Evolutionary conservation across 2,329 filamentous ascomycete genomes (phyloP).

Genomic region (Xylaria arbuscula): DNA sequence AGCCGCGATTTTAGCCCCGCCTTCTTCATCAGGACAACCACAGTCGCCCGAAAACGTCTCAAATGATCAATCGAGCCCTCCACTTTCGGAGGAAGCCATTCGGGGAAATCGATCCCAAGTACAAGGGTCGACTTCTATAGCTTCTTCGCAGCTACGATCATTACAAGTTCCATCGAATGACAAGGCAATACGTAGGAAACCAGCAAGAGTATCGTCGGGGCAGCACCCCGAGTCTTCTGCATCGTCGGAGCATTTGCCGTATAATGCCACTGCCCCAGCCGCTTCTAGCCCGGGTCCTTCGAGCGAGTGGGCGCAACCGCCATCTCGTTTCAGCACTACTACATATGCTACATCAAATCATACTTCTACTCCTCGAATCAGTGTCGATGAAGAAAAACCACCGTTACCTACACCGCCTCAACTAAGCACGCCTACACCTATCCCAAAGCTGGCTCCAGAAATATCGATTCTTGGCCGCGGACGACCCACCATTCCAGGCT

Average conservation of each 20-base stretch:
- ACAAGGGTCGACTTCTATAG: conserved; percentile 14
- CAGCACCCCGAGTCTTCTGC: conserved; percentile 50
- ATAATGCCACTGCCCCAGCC: conserved; percentile 49
- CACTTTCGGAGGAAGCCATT: conserved; percentile 49
- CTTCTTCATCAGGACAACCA: conserved; percentile 39
- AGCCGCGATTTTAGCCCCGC: conserved; percentile 44
- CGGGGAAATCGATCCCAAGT: conserved; percentile 31
- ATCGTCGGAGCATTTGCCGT: conserved; percentile 52
- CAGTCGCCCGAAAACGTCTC: conserved; percentile 28
- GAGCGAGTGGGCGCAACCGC: conserved; percentile 62
- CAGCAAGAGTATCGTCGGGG: conserved; percentile 46
- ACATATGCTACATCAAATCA: conserved; percentile 67
- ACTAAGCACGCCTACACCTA: conserved; percentile 45
- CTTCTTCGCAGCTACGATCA: conserved; percentile 38
- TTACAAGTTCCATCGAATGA: conserved; percentile 46
- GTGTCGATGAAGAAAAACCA: conserved; percentile 52
- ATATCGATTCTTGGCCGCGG: conserved; percentile 56
- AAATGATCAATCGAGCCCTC: conserved; percentile 41
- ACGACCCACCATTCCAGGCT: conserved; percentile 50
- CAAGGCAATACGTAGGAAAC: conserved; percentile 61
- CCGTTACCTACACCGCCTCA: conserved; percentile 54
- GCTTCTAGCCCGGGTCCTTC: conserved; percentile 31
- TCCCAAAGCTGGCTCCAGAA: conserved; percentile 32
- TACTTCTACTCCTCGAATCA: conserved; percentile 55
- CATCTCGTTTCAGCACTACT: conserved; percentile 72